A percentile compares a stretch with the other conserved stretches of the same genome.
These are phyloP conservation scores for Medicago lupulina DNA, from an alignment of 306 rosid genomes.

Conservation along the genomic window DNA sequence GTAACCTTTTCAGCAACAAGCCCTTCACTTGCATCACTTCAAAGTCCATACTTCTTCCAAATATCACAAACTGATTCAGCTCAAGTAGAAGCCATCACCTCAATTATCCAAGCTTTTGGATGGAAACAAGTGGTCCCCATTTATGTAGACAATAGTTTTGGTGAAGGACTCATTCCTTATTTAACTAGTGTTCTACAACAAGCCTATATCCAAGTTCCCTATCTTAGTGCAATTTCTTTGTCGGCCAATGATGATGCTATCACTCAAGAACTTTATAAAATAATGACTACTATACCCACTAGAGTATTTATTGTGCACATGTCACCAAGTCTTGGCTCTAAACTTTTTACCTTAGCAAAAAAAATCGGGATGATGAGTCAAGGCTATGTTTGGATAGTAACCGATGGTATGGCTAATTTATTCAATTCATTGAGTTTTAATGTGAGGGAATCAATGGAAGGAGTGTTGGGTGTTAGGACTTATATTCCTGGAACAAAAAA, in stretches of 20 bases:
- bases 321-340: conserved; percentile 40
- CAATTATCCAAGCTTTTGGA: conserved; percentile 49
- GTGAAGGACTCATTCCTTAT: conserved; percentile 53
- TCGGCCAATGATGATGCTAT: conserved; percentile 49
- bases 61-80: conserved; percentile 49
- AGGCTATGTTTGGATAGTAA: conserved; percentile 66
- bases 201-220: conserved; percentile 38
- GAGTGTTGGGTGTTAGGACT: conserved; percentile 60
- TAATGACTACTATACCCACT: conserved; percentile 53
- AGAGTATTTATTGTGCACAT: conserved; percentile 70
- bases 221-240: conserved; percentile 47
- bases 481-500: conserved; percentile 42
- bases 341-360: conserved; percentile 49
- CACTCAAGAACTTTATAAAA: conserved; percentile 46
- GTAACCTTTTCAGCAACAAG: conserved; percentile 63
- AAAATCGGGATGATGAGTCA: conserved; percentile 60
- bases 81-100: conserved; percentile 53
- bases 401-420: conserved; percentile 38
- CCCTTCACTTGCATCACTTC: conserved; percentile 51
- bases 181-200: conserved; percentile 54
- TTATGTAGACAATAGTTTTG: conserved; percentile 52
- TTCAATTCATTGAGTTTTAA: conserved; percentile 34
- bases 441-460: conserved; percentile 54
- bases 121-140: conserved; percentile 64
- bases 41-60: conserved; percentile 56